Percentiles rank a stretch among this genome's conserved stretches.
Evolutionary conservation across 2,329 filamentous ascomycete species (phyloP).

Genomic region (Trichoderma cornu-damae): DNA sequence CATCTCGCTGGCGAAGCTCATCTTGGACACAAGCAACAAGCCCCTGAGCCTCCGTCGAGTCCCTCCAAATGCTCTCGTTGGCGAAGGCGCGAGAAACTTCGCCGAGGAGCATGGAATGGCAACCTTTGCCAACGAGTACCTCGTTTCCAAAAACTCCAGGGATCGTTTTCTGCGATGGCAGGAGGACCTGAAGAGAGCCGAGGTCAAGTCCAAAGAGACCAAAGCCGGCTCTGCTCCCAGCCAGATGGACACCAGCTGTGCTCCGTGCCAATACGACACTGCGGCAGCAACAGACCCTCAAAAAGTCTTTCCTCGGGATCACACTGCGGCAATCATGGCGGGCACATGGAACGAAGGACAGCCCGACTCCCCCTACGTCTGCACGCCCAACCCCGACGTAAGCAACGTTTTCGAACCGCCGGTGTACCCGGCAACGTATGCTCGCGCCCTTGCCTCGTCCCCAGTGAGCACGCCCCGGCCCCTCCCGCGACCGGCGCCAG

Average conservation of each 20-base stretch:
- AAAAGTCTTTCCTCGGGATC: constrained; percentile 37
- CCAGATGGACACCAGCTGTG: constrained; percentile 22
- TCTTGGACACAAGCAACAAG: constrained; percentile 71
- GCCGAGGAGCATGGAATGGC: constrained; percentile 72
- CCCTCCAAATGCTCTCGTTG: constrained; percentile 86
- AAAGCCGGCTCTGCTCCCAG: constrained; percentile 20
- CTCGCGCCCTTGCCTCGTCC: constrained; percentile 3
- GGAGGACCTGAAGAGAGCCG: constrained; percentile 62
- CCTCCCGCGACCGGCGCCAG: not conserved
- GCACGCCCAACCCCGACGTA: constrained; percentile 27
- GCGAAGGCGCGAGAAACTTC: constrained; percentile 80
- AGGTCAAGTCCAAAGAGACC: constrained; percentile 38
- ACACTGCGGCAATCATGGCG: constrained; percentile 50
- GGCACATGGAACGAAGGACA: constrained; percentile 61
- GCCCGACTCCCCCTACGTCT: constrained; percentile 49
- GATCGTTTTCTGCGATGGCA: constrained; percentile 78
- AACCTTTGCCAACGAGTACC: constrained; percentile 64
- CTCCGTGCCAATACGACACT: constrained; percentile 34
- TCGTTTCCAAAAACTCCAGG: constrained; percentile 74
- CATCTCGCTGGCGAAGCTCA: constrained; percentile 75
- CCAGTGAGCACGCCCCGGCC: not conserved
- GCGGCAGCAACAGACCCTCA: constrained; percentile 26
- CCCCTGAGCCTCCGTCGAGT: constrained; percentile 81
- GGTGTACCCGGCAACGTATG: constrained; percentile 11
- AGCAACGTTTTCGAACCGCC: constrained; percentile 20